A percentile compares a stretch with the other conserved stretches of the same genome.
These are phyloP conservation scores for Millerozyma miso DNA, from an alignment of 805 yeast species.

Conservation along the genomic window DNA sequence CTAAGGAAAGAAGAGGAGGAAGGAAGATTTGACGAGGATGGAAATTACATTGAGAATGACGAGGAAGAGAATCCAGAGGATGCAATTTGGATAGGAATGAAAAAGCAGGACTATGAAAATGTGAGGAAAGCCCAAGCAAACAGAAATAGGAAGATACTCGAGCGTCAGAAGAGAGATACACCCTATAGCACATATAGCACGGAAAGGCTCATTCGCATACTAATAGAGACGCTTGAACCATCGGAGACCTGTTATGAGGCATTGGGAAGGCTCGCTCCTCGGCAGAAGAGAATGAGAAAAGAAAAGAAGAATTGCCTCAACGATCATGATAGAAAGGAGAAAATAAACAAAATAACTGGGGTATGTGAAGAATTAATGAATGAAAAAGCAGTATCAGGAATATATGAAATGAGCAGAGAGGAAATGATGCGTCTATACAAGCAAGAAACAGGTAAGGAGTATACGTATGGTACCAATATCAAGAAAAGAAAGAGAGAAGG, in stretches of 20 bases:
- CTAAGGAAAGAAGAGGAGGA: slow-evolving; percentile 52
- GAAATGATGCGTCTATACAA: slow-evolving; percentile 40
- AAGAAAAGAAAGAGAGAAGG: slow-evolving; percentile 13
- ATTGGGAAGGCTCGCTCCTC: slow-evolving; percentile 36
- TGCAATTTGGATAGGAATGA: slow-evolving; percentile 16
- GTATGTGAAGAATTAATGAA: slow-evolving; percentile 41
- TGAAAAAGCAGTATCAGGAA: slow-evolving; percentile 35
- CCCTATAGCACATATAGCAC: slow-evolving; percentile 8
- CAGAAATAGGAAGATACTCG: slow-evolving; percentile 19
- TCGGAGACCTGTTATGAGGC: slow-evolving; percentile 61
- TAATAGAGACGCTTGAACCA: slow-evolving; percentile 44
- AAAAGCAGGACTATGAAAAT: slow-evolving; percentile 19
- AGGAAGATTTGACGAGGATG: slow-evolving; percentile 59
- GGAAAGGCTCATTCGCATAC: slow-evolving; percentile 20
- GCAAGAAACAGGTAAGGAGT: slow-evolving; percentile 21
- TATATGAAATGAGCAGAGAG: slow-evolving; percentile 55
- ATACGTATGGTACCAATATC: slow-evolving; percentile 13
- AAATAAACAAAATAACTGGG: slow-evolving; percentile 42
- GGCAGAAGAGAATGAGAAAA: slow-evolving; percentile 15
- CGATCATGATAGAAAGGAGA: slow-evolving; percentile 18
- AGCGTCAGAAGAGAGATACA: slow-evolving; percentile 10
- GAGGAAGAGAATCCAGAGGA: slow-evolving; percentile 26
- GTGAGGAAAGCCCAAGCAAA: slow-evolving; percentile 45
- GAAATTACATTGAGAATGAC: slow-evolving; percentile 48
- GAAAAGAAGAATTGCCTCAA: slow-evolving; percentile 7